Conservation (phyloP, 108 stramenopile species). For the Discostella stelligeroides region DNA sequence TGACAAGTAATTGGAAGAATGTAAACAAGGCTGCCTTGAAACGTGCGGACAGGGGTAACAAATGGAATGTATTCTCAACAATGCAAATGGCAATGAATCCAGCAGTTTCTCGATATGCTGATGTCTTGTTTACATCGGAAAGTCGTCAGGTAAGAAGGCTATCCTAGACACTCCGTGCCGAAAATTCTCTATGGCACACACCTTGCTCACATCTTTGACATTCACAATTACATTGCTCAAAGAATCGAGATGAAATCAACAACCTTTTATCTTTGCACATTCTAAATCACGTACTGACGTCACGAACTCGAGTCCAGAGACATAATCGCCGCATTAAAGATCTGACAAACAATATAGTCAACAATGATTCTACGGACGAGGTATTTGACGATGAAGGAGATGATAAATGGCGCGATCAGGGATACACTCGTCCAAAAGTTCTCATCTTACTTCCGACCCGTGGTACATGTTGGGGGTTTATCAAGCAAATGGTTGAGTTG, state of each 20-base stretch:
- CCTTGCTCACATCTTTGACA: background rate
- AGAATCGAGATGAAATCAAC: constrained; percentile 60
- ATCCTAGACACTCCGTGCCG: no score
- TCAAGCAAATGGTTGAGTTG: constrained; percentile 57
- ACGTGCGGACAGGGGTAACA: background rate
- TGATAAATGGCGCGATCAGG: constrained; percentile 79
- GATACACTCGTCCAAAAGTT: constrained; percentile 84
- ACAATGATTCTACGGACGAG: constrained; percentile 11
- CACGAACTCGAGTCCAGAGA: constrained; percentile 60
- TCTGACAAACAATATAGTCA: no score
- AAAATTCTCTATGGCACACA: background rate
- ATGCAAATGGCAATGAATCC: constrained; percentile 47
- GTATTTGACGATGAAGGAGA: constrained; percentile 43
- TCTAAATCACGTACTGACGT: constrained; percentile 79
- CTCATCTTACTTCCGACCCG: constrained; percentile 83
- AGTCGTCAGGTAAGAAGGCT: constrained; percentile 53
- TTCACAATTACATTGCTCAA: background rate
- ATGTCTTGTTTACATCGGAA: constrained; percentile 61
- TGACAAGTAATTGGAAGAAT: constrained; percentile 43
- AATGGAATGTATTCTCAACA: constrained; percentile 36
- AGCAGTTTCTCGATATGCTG: constrained; percentile 50
- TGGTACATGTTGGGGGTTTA: constrained; percentile 70
- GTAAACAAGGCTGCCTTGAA: constrained; percentile 25
- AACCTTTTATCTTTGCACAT: constrained; percentile 65
- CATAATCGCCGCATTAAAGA: constrained; percentile 69